Conservation (phyloP, 2,329 filamentous ascomycete genomes). For the Bipolaris oryzae region DNA sequence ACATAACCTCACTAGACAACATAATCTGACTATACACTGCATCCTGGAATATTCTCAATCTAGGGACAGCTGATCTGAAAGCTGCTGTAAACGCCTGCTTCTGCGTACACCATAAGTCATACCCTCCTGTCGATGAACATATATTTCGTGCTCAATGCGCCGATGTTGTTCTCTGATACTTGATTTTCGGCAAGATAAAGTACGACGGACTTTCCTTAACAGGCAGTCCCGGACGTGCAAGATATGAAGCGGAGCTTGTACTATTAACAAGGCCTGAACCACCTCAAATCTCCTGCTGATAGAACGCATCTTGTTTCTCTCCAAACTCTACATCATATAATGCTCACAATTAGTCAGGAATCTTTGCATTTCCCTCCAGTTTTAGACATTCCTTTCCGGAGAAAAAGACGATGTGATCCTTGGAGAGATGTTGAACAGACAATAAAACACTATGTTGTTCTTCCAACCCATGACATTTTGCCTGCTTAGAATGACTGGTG, state of each 20-base stretch:
- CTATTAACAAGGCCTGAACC: neutral
- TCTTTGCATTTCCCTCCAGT: slow-evolving; percentile 27
- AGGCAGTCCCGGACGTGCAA: neutral
- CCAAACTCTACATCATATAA: neutral
- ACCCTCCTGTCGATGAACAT: slow-evolving; percentile 56
- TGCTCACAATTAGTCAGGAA: slow-evolving; percentile 21
- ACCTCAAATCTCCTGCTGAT: slow-evolving; percentile 3
- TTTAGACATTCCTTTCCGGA: slow-evolving; percentile 33
- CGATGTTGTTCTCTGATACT: slow-evolving; percentile 45
- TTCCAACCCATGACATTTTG: slow-evolving; percentile 26
- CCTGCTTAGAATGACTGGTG: no score
- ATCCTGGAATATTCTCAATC: neutral
- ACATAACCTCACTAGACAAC: neutral
- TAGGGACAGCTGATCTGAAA: neutral
- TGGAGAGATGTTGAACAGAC: slow-evolving; percentile 30
- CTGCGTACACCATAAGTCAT: slow-evolving; percentile 54
- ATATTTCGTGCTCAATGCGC: slow-evolving; percentile 56
- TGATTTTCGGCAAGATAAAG: neutral
- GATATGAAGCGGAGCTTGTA: neutral
- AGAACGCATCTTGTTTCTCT: neutral
- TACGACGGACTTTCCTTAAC: no score
- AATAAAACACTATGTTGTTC: slow-evolving; percentile 43
- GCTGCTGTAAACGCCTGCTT: slow-evolving; percentile 53
- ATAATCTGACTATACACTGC: neutral
- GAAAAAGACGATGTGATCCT: slow-evolving; percentile 32